Evolutionary conservation across 2,329 filamentous ascomycete genomes (phyloP).

Genomic region (Zasmidium citrigriseum): DNA sequence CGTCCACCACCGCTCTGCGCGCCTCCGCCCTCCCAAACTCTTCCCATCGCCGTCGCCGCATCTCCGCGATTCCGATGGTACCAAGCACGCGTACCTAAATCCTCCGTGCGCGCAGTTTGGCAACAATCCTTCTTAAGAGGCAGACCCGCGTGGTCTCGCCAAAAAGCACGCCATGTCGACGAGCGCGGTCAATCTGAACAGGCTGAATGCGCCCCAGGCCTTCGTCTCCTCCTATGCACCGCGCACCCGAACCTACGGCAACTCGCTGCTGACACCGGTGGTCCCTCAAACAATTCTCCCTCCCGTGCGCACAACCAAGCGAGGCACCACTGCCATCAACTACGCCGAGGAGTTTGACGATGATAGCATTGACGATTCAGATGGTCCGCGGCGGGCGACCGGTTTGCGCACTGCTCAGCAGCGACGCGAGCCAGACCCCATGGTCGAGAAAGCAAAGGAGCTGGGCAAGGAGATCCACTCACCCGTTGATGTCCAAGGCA

Average conservation of each 20-base stretch:
- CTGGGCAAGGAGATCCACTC: slow-evolving; percentile 77
- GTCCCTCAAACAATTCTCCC: slow-evolving; percentile 69
- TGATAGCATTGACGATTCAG: slow-evolving; percentile 73
- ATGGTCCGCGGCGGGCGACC: slow-evolving; percentile 69
- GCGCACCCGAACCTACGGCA: slow-evolving; percentile 84
- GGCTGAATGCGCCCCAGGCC: slow-evolving; percentile 69
- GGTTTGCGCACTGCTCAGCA: slow-evolving; percentile 80
- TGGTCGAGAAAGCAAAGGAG: slow-evolving; percentile 64
- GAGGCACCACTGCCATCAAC: slow-evolving; percentile 94
- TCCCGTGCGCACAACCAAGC: slow-evolving; percentile 85
- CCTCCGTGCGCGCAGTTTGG: no score
- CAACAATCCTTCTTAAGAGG: neutral
- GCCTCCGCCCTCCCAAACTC: neutral
- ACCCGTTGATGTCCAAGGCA: slow-evolving; percentile 82
- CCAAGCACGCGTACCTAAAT: slow-evolving; percentile 1
- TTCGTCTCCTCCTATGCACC: slow-evolving; percentile 91
- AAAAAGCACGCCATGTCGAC: slow-evolving; percentile 16
- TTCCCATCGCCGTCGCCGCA: slow-evolving; percentile 6
- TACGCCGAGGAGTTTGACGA: slow-evolving; percentile 97
- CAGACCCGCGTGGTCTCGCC: slow-evolving; percentile 17
- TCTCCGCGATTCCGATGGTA: slow-evolving; percentile 26
- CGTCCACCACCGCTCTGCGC: slow-evolving; percentile 1
- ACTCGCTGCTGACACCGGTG: slow-evolving; percentile 85
- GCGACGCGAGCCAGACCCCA: slow-evolving; percentile 62
- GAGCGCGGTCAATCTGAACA: slow-evolving; percentile 29